Evolutionary conservation across 371 early-diverging fungal genomes (phyloP).

Genomic region (Rhizopus arrhizus): DNA sequence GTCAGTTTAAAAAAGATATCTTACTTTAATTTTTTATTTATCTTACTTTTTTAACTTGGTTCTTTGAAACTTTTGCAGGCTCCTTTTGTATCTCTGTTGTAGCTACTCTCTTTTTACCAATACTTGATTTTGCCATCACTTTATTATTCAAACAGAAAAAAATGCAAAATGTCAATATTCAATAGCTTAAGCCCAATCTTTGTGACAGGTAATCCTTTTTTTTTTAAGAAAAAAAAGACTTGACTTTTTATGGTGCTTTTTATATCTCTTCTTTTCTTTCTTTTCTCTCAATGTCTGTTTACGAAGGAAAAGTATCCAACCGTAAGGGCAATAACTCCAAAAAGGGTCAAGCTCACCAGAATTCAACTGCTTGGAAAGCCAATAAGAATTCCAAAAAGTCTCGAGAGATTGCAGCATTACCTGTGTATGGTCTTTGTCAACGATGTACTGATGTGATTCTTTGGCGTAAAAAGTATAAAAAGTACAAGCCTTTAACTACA

Average conservation of each 20-base stretch:
- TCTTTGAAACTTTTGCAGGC: slow-evolving; percentile 14
- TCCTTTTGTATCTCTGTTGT: slow-evolving; percentile 11
- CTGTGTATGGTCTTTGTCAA: slow-evolving; percentile 87
- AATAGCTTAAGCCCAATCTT: background rate
- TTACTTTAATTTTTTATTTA: background rate
- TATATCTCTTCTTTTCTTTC: slow-evolving; percentile 5
- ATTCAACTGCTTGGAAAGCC: slow-evolving; percentile 82
- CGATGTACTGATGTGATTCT: slow-evolving; percentile 87
- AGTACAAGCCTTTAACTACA: slow-evolving; percentile 94
- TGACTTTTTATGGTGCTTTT: background rate
- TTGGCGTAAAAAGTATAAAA: slow-evolving; percentile 92
- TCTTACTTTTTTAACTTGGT: slow-evolving; percentile 2
- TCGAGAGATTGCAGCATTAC: slow-evolving; percentile 74
- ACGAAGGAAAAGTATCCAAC: slow-evolving; percentile 45
- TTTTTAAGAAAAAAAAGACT: background rate
- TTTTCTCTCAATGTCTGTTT: slow-evolving; percentile 27
- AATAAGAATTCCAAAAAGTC: slow-evolving; percentile 86
- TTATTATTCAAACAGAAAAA: background rate
- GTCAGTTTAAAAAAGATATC: background rate
- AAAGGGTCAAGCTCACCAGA: slow-evolving; percentile 86
- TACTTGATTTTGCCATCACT: background rate
- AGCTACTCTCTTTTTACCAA: slow-evolving; percentile 20
- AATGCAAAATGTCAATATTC: background rate
- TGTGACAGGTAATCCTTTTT: slow-evolving; percentile 10
- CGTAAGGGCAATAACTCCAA: slow-evolving; percentile 72